Conservation (phyloP, 345 rosid genomes). For the Dimocarpus longan region DNA sequence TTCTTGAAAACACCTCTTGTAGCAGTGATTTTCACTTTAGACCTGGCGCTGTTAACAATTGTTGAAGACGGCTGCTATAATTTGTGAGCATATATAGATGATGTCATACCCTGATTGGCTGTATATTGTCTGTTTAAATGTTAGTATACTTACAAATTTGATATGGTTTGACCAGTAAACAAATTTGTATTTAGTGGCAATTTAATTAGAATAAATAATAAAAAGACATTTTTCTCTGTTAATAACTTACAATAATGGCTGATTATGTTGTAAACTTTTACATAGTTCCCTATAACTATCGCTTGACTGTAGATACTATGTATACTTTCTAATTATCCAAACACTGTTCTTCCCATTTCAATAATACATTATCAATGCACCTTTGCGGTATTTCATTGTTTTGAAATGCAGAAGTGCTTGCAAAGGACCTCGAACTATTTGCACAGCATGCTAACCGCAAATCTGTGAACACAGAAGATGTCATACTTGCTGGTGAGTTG, state of each 20-base stretch:
- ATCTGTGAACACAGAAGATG: conserved; percentile 81
- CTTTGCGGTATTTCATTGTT: background rate
- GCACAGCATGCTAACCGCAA: conserved; percentile 94
- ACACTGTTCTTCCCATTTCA: background rate
- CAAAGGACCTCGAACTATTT: conserved; percentile 78
- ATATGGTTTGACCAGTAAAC: background rate
- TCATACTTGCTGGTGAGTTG: conserved; percentile 71
- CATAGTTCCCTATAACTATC: background rate
- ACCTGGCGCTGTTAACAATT: background rate
- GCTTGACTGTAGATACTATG: background rate
- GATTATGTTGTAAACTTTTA: background rate
- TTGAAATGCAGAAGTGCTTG: conserved; percentile 63
- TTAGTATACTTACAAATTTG: background rate
- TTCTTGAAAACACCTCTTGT: background rate
- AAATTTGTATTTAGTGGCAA: background rate
- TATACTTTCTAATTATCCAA: background rate
- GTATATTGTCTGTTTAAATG: background rate
- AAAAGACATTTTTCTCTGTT: background rate
- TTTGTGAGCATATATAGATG: background rate
- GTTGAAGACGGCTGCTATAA: background rate
- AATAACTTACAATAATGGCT: background rate
- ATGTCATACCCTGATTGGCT: background rate
- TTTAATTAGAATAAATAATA: background rate
- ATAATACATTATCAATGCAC: background rate
- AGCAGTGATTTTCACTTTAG: background rate